A percentile compares a stretch with the other conserved stretches of the same genome.
Conservation (phyloP, 306 rosid genomes). For the Cicer cuneatum region DNA sequence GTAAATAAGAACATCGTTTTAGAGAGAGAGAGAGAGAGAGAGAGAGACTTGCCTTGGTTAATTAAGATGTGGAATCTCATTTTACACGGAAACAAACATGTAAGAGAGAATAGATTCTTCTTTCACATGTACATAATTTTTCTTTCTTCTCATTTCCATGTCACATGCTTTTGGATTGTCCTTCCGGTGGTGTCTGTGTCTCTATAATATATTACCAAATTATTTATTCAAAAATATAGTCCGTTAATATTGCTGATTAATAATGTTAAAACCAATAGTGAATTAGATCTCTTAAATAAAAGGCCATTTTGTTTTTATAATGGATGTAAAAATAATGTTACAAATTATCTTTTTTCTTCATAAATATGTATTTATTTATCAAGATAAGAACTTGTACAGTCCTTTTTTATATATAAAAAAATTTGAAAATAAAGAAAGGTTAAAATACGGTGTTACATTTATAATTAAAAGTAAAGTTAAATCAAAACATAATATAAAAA, state of each 20-base stretch:
- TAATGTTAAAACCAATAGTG: too few relatives aligned
- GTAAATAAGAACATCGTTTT: neutral
- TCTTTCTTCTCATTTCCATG: slow-evolving; percentile 1
- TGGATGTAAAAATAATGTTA: too few relatives aligned
- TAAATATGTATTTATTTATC: too few relatives aligned
- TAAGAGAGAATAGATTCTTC: neutral
- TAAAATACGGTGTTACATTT: neutral
- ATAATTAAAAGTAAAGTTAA: neutral
- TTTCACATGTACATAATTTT: neutral
- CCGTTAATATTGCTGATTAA: too few relatives aligned
- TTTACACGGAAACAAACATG: slow-evolving; percentile 43
- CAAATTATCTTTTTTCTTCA: too few relatives aligned
- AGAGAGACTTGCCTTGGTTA: slow-evolving; percentile 35
- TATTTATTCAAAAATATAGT: too few relatives aligned
- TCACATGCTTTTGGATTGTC: neutral
- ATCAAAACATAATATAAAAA: neutral
- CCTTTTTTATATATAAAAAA: neutral
- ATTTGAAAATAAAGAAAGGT: neutral
- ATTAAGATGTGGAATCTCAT: slow-evolving; percentile 2
- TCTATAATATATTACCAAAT: too few relatives aligned
- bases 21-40: slow-evolving; percentile 16
- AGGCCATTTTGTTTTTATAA: too few relatives aligned
- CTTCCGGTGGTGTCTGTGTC: too few relatives aligned
- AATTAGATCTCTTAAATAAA: too few relatives aligned
- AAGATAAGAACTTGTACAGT: too few relatives aligned